Base-by-base conservation (phyloP, 2,329 filamentous ascomycete species). In the Paradendryphiella salina region DNA sequence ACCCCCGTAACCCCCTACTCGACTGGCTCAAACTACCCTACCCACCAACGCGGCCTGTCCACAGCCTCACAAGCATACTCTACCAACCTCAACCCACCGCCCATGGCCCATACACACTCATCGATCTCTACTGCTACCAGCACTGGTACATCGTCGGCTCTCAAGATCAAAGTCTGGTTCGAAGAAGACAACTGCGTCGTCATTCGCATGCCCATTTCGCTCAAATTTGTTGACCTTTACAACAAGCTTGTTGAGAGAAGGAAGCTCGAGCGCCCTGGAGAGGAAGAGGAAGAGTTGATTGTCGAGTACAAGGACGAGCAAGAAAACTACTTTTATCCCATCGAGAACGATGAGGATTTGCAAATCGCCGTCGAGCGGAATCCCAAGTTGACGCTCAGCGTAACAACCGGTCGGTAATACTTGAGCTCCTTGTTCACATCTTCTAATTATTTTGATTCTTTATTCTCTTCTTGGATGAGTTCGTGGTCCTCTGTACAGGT, bases 161-260 rank as follows among this genome's bases (percentile, higher is more conserved):
- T 96, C 78, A 97, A 96, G 74, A 89, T 97, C 71, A 97, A 97
- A 76, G 87, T 96, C 46, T 94, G 89, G 77, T 96, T 90, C 77
- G 89, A 93, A 51, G 71, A 77, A 59, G 88, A 92, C 54, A 93
- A 96, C 61, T 84, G 95, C 49, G 93, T 96, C 60, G 89, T 94
- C 36, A 91, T 99, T 65, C 86, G 92, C 28, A 90, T 97, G 47
- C 88, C 93, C 0, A 82, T 82, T 1, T 88, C 95, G 46, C 90
- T 95, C 64, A 82, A 82, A 46, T 94, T 87, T 72, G 79, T 83
- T 45, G 87, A 90, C 54, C 80, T 99, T 7, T 87, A 87, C 63
- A 87, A 91, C 60, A 96, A 94, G 75, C 85, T 97, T 52, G 82
- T 85, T 41, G 90, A 96, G 63, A 83, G 94, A 36, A 81, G 96